These are phyloP conservation scores for Coprinopsis cinerea DNA, from an alignment of 768 basidiomycete species.

Conservation along the genomic window DNA sequence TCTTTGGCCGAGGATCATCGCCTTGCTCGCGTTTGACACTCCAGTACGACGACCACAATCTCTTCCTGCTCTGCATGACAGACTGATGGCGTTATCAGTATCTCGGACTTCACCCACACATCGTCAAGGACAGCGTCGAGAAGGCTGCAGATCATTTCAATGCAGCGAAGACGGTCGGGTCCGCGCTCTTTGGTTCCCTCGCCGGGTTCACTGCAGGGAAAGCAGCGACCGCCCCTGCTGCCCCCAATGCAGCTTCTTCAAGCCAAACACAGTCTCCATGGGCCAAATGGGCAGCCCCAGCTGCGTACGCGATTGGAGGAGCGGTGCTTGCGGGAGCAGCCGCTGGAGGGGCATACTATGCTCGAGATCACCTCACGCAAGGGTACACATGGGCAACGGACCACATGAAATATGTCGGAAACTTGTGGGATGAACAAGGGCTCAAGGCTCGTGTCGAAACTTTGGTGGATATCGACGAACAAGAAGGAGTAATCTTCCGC, in stretches of 20 bases:
- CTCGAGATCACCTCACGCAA: slow-evolving; percentile 64
- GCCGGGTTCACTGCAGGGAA: slow-evolving; percentile 44
- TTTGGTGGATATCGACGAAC: slow-evolving; percentile 53
- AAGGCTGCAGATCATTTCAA: slow-evolving; percentile 69
- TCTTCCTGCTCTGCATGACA: not conserved
- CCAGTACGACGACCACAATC: slow-evolving; percentile 64
- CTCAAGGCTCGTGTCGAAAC: slow-evolving; percentile 57
- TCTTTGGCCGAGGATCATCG: slow-evolving; percentile 86
- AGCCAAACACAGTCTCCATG: slow-evolving; percentile 31
- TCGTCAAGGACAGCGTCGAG: slow-evolving; percentile 79
- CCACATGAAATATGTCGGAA: slow-evolving; percentile 86
- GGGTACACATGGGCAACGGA: slow-evolving; percentile 76
- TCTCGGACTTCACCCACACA: slow-evolving; percentile 77
- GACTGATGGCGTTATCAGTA: slow-evolving; percentile 45
- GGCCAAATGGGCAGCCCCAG: slow-evolving; percentile 58
- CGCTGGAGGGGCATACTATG: slow-evolving; percentile 79
- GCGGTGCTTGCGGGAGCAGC: slow-evolving; percentile 77
- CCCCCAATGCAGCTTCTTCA: slow-evolving; percentile 2
- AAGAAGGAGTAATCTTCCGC: slow-evolving; percentile 63
- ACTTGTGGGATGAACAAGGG: slow-evolving; percentile 71
- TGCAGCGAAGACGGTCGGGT: slow-evolving; percentile 57
- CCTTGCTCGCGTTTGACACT: slow-evolving; percentile 83
- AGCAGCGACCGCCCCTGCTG: slow-evolving; percentile 17
- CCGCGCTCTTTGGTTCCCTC: slow-evolving; percentile 55
- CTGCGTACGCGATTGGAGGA: slow-evolving; percentile 67